Percentiles rank a stretch among this genome's conserved stretches.
Conservation (phyloP, 148 eudicot species). For the Pharnaceum exiguum region DNA sequence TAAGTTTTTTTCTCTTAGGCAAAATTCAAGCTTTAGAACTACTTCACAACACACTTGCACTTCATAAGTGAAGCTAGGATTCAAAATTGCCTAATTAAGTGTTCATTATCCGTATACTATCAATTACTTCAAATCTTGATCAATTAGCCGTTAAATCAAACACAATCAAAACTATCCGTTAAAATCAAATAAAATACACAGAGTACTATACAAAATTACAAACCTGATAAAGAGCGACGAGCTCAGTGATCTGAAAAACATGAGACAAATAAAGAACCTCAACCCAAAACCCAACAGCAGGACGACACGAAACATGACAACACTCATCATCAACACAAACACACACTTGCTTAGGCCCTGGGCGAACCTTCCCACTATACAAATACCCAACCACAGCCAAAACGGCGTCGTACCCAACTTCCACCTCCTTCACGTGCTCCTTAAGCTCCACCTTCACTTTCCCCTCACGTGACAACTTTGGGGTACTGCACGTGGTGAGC, state of each 20-base stretch:
- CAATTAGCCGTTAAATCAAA: background rate
- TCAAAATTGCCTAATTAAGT: too few species aligned
- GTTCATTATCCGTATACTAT: too few species aligned
- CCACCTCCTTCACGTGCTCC: slow-evolving; percentile 49
- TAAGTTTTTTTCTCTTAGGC: too few species aligned
- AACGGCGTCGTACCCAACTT: slow-evolving; percentile 67
- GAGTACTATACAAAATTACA: background rate
- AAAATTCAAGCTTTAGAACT: too few species aligned
- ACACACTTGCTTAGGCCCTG: slow-evolving; percentile 48
- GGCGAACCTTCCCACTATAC: slow-evolving; percentile 58
- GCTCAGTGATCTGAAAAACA: slow-evolving; percentile 60
- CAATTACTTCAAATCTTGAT: background rate
- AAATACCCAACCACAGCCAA: slow-evolving; percentile 56
- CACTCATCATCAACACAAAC: slow-evolving; percentile 78
- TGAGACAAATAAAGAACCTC: slow-evolving; percentile 69
- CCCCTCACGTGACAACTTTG: background rate
- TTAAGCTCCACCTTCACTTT: slow-evolving; percentile 48
- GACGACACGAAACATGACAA: slow-evolving; percentile 62
- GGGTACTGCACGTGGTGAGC: slow-evolving; percentile 16
- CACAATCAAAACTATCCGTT: background rate
- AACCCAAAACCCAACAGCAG: slow-evolving; percentile 59
- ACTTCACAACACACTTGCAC: too few species aligned
- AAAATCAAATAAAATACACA: background rate
- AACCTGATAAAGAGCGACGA: slow-evolving; percentile 80
- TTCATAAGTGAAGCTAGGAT: too few species aligned